Evolutionary conservation across 139 green algal species (phyloP).

Genomic region (Coelastrella sp.): DNA sequence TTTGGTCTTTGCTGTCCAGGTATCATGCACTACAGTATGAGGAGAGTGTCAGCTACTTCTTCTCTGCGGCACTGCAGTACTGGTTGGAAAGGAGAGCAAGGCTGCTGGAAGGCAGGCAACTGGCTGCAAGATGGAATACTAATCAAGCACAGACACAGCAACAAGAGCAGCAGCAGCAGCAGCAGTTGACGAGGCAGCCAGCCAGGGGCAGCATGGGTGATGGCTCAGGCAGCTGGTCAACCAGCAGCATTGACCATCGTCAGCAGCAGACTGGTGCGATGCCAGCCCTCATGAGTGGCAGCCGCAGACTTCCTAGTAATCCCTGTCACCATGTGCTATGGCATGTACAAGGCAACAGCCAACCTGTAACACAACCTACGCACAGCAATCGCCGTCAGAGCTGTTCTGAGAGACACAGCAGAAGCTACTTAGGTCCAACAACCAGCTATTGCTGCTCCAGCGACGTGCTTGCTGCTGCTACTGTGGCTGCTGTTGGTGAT

Average conservation of each 20-base stretch:
- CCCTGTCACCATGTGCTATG: no score
- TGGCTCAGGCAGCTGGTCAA: no score
- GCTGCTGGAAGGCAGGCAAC: background rate
- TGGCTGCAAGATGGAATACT: background rate
- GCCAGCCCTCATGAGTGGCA: no score
- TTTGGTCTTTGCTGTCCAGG: background rate
- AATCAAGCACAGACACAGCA: background rate
- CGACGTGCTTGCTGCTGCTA: background rate
- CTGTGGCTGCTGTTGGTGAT: background rate
- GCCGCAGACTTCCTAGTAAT: no score
- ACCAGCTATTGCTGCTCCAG: slow-evolving; percentile 24
- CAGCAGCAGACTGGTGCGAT: slow-evolving; percentile 4
- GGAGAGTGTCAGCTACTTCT: slow-evolving; percentile 19
- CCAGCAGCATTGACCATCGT: background rate
- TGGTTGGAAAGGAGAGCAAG: slow-evolving; percentile 9
- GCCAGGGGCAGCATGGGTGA: background rate
- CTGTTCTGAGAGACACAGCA: background rate
- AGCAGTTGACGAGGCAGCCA: background rate
- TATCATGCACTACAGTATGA: background rate
- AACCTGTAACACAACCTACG: background rate
- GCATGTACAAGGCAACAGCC: no score
- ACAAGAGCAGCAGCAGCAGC: background rate
- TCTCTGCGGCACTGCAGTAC: slow-evolving; percentile 2
- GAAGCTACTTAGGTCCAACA: background rate
- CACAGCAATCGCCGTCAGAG: background rate